Evolutionary conservation across 768 basidiomycete species (phyloP), one percentile per base, ranked within the genome.

Genomic region (Strobilomyces dryophilus): DNA sequence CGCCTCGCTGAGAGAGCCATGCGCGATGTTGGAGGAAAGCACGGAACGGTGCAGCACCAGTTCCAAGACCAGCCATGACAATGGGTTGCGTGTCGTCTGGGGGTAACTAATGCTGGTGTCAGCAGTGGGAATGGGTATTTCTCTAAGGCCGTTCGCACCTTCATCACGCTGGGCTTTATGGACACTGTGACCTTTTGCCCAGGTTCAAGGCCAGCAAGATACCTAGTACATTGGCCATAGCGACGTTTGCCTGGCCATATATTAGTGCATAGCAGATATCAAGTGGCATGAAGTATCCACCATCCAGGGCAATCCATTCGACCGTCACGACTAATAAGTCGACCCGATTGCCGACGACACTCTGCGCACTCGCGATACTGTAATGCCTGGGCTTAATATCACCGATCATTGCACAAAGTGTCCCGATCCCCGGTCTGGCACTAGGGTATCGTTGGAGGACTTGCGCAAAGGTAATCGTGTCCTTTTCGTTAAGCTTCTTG

Each of bases 121-220:
- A 66, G 59, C 21, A 49, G 31, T 35, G 26, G n/a, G 3, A 29
- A 44, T 21, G 0, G 15, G 20, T 12, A 35, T 21, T 49, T 17
- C 24, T 50, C 17, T 21, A 34, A 12, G 42, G 39, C 17, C 10
- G 14, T 21, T 68, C 77, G 21, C 52, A 92, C 90, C 80, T 98
- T 98, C 97, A 99, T 98, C 27, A 99, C 97, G 66, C 94, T 97
- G 24, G 97, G 97, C 71, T 97, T 97, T 73, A 98, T 88, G 7
- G 95, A 98, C 9, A 97, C 95, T 0, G 94, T 98, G 20, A 98
- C 94, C 71, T 95, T 87, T 67, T 92, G 89, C 18, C 95, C 97
- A 35, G 87, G 68, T 64, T 82, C 81, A 41, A 99, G 79, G 37
- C 79, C 84, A 4, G 88, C 86, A 36, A 98, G 86, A 71, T 98